Percentiles rank a stretch among this genome's conserved stretches.
Conservation (phyloP, 257 asterid genomes). For the Craterostigma plantagineum region DNA sequence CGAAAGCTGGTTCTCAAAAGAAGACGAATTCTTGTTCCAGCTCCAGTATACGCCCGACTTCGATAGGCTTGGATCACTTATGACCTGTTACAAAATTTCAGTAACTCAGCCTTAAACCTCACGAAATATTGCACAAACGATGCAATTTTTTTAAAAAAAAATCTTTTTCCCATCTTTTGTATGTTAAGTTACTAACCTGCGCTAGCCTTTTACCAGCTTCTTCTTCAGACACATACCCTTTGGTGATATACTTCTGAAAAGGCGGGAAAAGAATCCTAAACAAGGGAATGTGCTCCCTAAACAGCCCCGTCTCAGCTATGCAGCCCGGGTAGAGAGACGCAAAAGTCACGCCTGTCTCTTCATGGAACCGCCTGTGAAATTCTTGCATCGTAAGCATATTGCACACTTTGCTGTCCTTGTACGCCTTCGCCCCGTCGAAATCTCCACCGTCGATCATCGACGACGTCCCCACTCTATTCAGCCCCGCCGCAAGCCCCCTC, state of each 20-base stretch:
- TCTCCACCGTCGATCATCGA: constrained; percentile 85
- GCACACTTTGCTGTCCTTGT: constrained; percentile 96
- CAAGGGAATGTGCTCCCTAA: constrained; percentile 78
- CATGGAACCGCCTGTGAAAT: constrained; percentile 73
- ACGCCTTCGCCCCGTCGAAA: constrained; percentile 94
- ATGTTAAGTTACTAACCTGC: constrained; percentile 24
- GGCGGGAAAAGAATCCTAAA: constrained; percentile 83
- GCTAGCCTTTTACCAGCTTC: constrained; percentile 89
- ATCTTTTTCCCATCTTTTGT: too few species aligned
- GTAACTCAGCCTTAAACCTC: too few species aligned
- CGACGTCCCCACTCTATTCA: constrained; percentile 56
- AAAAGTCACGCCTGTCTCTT: constrained; percentile 78
- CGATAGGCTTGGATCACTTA: constrained; percentile 80
- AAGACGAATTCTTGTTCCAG: constrained; percentile 90
- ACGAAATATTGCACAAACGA: too few species aligned
- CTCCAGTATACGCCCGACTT: constrained; percentile 99
- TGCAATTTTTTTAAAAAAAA: too few species aligned
- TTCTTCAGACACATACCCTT: constrained; percentile 80
- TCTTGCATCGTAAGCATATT: constrained; percentile 96
- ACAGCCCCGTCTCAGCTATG: constrained; percentile 85
- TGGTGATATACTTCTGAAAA: constrained; percentile 77
- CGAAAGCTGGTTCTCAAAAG: constrained; percentile 79
- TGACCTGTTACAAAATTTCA: constrained; percentile 72
- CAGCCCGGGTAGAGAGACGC: constrained; percentile 92
- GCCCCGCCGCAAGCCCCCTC: constrained; percentile 59